Conservation (phyloP, 371 early-diverging fungal genomes). For the Mucor racemosus region DNA sequence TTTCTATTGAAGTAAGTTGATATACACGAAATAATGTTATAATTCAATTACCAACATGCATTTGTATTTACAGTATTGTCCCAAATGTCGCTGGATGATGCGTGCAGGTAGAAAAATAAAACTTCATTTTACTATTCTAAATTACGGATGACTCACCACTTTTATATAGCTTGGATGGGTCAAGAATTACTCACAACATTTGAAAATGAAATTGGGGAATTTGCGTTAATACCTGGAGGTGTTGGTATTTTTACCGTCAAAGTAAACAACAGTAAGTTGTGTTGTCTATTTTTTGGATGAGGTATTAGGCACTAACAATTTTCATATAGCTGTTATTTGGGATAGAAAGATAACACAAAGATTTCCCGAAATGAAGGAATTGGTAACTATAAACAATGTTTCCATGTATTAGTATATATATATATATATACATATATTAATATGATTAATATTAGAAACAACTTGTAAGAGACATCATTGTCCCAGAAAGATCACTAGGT, state of each 20-base stretch:
- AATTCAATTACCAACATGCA: too few relatives aligned
- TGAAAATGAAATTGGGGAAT: conserved; percentile 63
- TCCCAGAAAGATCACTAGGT: conserved; percentile 71
- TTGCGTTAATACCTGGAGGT: conserved; percentile 68
- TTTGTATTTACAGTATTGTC: conserved; percentile 38
- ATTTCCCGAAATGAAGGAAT: conserved; percentile 78
- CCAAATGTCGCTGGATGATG: conserved; percentile 54
- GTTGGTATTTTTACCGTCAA: conserved; percentile 66
- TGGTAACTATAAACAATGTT: conserved; percentile 33
- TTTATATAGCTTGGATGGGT: conserved; percentile 65
- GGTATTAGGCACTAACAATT: not conserved
- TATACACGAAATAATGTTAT: too few relatives aligned
- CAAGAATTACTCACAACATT: conserved; percentile 76
- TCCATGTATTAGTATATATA: too few relatives aligned
- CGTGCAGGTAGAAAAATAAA: conserved; percentile 38
- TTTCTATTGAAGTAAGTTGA: not conserved
- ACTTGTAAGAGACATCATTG: conserved; percentile 65
- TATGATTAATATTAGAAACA: conserved; percentile 56
- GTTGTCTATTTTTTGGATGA: not conserved
- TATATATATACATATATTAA: not conserved
- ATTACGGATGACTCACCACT: not conserved
- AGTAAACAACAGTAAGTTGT: conserved; percentile 58
- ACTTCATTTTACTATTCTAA: not conserved
- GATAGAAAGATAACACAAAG: conserved; percentile 68
- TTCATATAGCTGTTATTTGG: conserved; percentile 55